A percentile compares a stretch with the other conserved stretches of the same genome.
phyloP scores from a whole-genome alignment of 1,284 basidiomycete genomes.

The Austropuccinia psidii region DNA sequence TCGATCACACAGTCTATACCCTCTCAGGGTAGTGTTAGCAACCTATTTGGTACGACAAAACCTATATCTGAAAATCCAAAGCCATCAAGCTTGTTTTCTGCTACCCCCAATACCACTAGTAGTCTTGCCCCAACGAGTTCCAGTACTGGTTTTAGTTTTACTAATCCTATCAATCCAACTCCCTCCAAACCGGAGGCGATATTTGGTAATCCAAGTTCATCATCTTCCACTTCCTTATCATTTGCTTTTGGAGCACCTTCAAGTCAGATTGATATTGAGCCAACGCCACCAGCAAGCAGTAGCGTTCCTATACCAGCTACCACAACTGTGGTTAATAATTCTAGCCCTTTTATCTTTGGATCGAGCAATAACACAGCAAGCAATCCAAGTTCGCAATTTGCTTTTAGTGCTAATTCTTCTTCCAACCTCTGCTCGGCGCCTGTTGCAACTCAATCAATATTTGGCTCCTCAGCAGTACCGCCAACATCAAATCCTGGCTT shows the following conservation, averaged over 20 bases:
- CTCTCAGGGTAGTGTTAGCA: neutral
- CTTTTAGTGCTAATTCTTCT: too few species aligned
- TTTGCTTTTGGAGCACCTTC: conserved; percentile 5
- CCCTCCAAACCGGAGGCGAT: neutral
- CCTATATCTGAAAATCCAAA: neutral
- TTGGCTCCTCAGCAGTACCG: neutral
- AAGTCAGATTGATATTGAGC: neutral
- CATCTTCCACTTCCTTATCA: neutral
- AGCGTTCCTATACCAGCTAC: neutral
- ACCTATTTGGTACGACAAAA: neutral
- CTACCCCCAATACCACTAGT: neutral
- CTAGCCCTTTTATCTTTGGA: neutral
- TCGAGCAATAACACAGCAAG: neutral
- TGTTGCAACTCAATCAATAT: neutral
- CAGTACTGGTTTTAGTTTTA: neutral
- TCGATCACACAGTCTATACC: neutral
- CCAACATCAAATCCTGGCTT: neutral
- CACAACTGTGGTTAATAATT: neutral
- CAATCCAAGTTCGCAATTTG: neutral
- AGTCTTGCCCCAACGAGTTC: neutral
- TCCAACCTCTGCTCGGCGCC: too few species aligned
- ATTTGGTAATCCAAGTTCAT: neutral
- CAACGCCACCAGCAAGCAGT: neutral
- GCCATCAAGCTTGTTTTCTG: neutral
- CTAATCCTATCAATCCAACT: neutral